Conservation (phyloP, 495 filamentous ascomycete genomes). For the Jackrogersella multiformis region DNA sequence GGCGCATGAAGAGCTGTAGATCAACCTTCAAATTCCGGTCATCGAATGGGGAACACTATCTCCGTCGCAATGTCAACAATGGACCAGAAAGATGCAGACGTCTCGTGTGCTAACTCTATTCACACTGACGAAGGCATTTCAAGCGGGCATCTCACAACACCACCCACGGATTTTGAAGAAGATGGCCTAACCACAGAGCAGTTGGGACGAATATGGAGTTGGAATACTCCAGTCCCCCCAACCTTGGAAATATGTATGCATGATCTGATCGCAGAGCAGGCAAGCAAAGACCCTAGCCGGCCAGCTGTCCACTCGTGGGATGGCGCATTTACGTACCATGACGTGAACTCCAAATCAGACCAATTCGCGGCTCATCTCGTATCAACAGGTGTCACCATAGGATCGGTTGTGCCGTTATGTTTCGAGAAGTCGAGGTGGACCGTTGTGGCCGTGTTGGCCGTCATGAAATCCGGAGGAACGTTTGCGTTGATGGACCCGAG, state of each 20-base stretch:
- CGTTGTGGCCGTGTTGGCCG: slow-evolving; percentile 60
- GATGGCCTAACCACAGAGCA: slow-evolving; percentile 42
- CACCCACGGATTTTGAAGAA: slow-evolving; percentile 43
- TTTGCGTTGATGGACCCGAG: slow-evolving; percentile 54
- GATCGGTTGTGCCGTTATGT: slow-evolving; percentile 60
- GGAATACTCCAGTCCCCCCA: slow-evolving; percentile 53
- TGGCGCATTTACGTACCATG: slow-evolving; percentile 64
- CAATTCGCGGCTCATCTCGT: slow-evolving; percentile 57
- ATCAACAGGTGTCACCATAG: slow-evolving; percentile 56
- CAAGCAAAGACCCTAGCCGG: slow-evolving; percentile 38
- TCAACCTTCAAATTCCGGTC: slow-evolving; percentile 6
- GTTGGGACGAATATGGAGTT: slow-evolving; percentile 51
- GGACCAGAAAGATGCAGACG: slow-evolving; percentile 20
- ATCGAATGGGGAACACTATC: slow-evolving; percentile 8
- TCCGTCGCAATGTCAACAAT: slow-evolving; percentile 19
- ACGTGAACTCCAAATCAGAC: slow-evolving; percentile 61
- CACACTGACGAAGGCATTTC: slow-evolving; percentile 39
- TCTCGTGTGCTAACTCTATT: slow-evolving; percentile 27
- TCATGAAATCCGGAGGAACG: slow-evolving; percentile 62
- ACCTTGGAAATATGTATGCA: slow-evolving; percentile 52
- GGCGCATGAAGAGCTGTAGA: slow-evolving; percentile 13
- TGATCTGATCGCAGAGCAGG: slow-evolving; percentile 50
- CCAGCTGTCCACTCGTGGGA: slow-evolving; percentile 64
- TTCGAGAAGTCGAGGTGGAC: slow-evolving; percentile 66
- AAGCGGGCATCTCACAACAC: slow-evolving; percentile 39